Evolutionary conservation across 208 protist species (phyloP).

Genomic region (Naegleria fowleri): DNA sequence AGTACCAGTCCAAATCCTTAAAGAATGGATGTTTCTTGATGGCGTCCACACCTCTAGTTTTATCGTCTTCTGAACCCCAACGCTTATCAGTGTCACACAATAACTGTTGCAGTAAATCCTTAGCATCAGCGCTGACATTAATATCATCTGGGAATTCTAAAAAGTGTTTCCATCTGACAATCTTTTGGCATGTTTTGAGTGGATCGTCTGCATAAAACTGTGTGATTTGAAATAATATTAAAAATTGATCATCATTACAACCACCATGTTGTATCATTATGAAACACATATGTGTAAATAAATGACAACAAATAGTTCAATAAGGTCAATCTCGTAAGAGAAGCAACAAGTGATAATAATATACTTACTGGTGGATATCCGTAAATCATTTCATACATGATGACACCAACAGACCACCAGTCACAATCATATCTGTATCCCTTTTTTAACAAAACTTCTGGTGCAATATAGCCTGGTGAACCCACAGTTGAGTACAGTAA

Average conservation of each 20-base stretch:
- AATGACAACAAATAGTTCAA: too few relatives aligned
- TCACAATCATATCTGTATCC: conserved; percentile 63
- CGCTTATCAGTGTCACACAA: conserved; percentile 72
- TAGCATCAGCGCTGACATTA: conserved; percentile 66
- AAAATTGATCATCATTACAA: too few relatives aligned
- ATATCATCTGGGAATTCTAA: conserved; percentile 67
- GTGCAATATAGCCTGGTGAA: conserved; percentile 69
- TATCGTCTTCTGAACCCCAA: conserved; percentile 50
- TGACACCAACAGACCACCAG: conserved; percentile 69
- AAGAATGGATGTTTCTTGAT: conserved; percentile 76
- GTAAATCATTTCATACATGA: conserved; percentile 65
- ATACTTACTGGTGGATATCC: conserved; percentile 52
- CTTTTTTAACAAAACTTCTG: conserved; percentile 33
- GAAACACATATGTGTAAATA: too few relatives aligned
- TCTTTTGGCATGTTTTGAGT: conserved; percentile 68
- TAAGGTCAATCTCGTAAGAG: too few relatives aligned
- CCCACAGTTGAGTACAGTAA: conserved; percentile 69
- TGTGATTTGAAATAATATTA: too few relatives aligned
- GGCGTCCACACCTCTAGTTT: conserved; percentile 37
- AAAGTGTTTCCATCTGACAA: conserved; percentile 68
- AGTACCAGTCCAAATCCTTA: conserved; percentile 40
- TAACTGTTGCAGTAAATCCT: conserved; percentile 79
- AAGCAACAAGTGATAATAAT: too few relatives aligned
- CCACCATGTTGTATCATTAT: too few relatives aligned
- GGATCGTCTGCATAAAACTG: conserved; percentile 58